Evolutionary conservation across 2,329 filamentous ascomycete species (phyloP), one percentile per base, ranked within the genome.

Genomic region (Ambrosiella beaveri): DNA sequence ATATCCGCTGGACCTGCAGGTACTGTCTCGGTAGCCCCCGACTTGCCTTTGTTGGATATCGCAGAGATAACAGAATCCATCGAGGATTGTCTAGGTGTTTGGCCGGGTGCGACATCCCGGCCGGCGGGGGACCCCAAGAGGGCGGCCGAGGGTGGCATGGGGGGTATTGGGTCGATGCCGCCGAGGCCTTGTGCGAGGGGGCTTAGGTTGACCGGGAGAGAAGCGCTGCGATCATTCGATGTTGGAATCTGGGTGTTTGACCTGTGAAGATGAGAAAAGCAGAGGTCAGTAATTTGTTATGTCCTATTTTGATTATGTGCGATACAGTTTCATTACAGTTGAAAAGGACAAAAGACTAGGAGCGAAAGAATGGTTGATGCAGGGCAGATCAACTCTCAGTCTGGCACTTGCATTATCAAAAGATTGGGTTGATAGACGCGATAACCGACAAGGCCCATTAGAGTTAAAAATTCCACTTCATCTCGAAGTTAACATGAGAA

Each of bases 21-120:
- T 62, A 70, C 76, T 63, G 84, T 82, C 52, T 78, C 75, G 0
- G 80, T 75, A 35, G 73, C 75, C 64, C 80, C 82, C 63, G 79
- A 75, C 54, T 80, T 74, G 1, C 74, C 74, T 57, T 80, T 78
- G 8, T 74, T 75, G 6, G 87, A 88, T 54, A 87, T 76, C 8
- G 81, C 80, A 1, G 91, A 95, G 52, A 94, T 85, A n/a, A 87
- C 86, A 9, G 90, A 96, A 69, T 97, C 91, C 65, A 95, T 91
- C 9, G 91, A 96, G 2, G 86, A 86, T 58, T 86, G 95, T 65
- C 90, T 80, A 17, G 71, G 62, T 44, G 66, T 69, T 61, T 70
- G 71, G 47, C 65, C 65, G 57, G 68, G 65, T 59, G 73, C 72
- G 62, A 67, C 68, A 64, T 70, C 72, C 47, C 69, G 67, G 47